These are phyloP conservation scores for Yamadazyma atlantica DNA, from an alignment of 1,139 yeast species.

Conservation along the genomic window DNA sequence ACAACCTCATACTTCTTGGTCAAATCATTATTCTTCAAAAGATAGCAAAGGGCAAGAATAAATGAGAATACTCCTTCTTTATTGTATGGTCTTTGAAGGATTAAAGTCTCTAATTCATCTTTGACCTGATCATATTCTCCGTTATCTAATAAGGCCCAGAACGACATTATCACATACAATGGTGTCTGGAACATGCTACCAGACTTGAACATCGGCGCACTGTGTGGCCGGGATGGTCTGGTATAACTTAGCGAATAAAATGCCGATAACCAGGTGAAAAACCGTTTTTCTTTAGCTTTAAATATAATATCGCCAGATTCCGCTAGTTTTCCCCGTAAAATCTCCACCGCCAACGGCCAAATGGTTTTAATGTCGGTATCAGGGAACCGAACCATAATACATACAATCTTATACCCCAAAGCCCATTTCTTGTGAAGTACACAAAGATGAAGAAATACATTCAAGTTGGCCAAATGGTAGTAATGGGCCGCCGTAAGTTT, in stretches of 20 bases:
- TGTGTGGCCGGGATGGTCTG: conserved; percentile 10
- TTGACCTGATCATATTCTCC: conserved; percentile 26
- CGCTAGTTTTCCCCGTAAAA: conserved; percentile 18
- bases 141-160: conserved; percentile 35
- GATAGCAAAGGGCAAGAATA: conserved; percentile 28
- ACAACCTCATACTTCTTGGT: conserved; percentile 10
- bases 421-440: conserved; percentile 53
- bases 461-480: conserved; percentile 33
- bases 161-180: conserved; percentile 31
- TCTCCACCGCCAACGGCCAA: conserved; percentile 60
- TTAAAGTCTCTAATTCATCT: conserved; percentile 36
- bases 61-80: conserved; percentile 43
- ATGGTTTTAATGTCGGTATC: conserved; percentile 50
- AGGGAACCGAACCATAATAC: conserved; percentile 47
- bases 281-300: conserved; percentile 26
- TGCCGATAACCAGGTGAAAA: conserved; percentile 36
- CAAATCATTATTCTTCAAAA: conserved; percentile 19
- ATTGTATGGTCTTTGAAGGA: conserved; percentile 46
- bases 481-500: conserved; percentile 7
- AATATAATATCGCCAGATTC: conserved; percentile 6
- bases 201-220: conserved; percentile 41
- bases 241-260: conserved; percentile 20
- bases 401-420: conserved; percentile 51
- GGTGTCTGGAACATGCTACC: conserved; percentile 41
- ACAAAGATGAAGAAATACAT: conserved; percentile 33